Base-by-base conservation (phyloP, 805 yeast species). In the Kuraishia borneana region DNA sequence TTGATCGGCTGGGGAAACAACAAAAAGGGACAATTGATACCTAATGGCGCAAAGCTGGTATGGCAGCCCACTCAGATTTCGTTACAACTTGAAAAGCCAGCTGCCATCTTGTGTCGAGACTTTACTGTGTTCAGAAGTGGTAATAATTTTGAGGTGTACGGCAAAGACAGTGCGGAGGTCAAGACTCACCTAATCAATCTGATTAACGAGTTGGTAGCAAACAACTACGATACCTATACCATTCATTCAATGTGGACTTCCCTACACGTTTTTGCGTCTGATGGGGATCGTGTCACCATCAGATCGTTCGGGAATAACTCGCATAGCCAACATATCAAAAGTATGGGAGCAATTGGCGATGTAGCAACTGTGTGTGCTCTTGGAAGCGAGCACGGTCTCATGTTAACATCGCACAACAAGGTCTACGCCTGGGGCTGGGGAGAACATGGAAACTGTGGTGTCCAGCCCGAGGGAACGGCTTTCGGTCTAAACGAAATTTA, bases 351-450 rank as follows among this genome's bases (percentile, higher is more conserved):
- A 6, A 12, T 32, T 16, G 9, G 9, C 20, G 2, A 39, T 50
- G 21, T 32, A 38, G 18, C 23, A 38, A 6, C 60, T 62, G 35
- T 25, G 16, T 25, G 28, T 12, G 60, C 63, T 1, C 65, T 73
- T 5, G 98, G 98, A 1, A 83, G 95, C 52, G 97, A 89, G 49
- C 98, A 89, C 53, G 94, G 92, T 0, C 45, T 87, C 13, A 44
- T 71, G 8, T 48, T 53, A 5, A 34, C 44, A 1, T n/a, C 30
- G 1, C 42, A 50, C 12, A 44, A 53, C 26, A 33, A 37, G 6
- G 77, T 87, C 0, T 59, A 48, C 36, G 68, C 88, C 2, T 92
- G 97, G 97, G 98, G 98, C 1, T 89, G 98, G 98, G 96, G 96
- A 10, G 97, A 92, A 48, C 98, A 89, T 54, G 98, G 98, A 0